Conservation (phyloP, 2,329 filamentous ascomycete genomes). For the Sporothrix phasma region DNA sequence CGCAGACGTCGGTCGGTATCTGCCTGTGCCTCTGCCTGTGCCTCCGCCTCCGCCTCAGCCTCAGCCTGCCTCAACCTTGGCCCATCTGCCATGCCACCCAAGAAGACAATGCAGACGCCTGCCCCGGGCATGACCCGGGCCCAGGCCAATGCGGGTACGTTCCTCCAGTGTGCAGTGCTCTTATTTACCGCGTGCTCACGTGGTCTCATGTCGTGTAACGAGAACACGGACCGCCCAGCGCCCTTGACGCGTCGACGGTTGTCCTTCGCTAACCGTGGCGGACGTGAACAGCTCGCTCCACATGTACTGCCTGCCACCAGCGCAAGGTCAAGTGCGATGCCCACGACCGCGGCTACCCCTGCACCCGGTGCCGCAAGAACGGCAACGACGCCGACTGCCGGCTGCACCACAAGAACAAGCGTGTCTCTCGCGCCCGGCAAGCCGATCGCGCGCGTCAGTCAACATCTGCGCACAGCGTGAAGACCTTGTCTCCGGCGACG, state of each 20-base stretch:
- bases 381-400: neutral
- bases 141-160: constrained; percentile 4
- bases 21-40: no score
- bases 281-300: neutral
- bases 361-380: constrained; percentile 7
- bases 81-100: no score
- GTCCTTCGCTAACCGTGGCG: neutral
- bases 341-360: constrained; percentile 9
- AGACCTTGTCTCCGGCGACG: neutral
- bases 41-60: no score
- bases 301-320: constrained; percentile 10
- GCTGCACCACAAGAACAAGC: constrained; percentile 2
- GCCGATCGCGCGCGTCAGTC: neutral
- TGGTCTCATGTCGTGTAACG: neutral
- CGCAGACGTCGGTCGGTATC: no score
- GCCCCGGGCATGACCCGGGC: constrained; percentile 1
- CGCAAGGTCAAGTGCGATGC: constrained; percentile 10
- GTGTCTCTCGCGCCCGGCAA: neutral
- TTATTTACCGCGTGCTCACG: neutral
- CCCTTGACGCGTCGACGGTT: no score
- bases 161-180: neutral
- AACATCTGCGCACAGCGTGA: neutral
- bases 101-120: neutral
- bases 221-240: neutral
- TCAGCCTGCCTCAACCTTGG: no score